Base-by-base conservation (phyloP, 164 flowering plant genomes). In the Tetrastigma voinierianum region DNA sequence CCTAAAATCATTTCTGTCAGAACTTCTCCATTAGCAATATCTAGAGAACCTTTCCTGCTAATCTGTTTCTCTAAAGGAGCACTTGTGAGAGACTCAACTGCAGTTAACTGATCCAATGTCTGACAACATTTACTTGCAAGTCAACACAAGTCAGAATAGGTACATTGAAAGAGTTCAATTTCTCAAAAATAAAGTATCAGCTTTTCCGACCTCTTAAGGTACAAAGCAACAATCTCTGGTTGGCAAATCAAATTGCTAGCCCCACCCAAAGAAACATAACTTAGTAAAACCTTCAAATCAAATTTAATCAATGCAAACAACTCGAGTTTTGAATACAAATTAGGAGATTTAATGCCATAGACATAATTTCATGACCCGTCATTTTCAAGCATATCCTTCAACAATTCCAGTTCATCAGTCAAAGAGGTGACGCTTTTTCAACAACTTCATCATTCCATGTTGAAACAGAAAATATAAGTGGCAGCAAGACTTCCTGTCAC, bases 401-500 rank as follows among this genome's bases (percentile, higher is more conserved):
- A 72, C 49, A 83, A 65, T 58, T 79, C 77, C 56, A 94, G 77
- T 87, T 94, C 98, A 57, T 85, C 87, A 61, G 72, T 74, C 57
- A 94, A 67, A 12, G 70, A 80, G n/a, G 65, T 49, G 25, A 86
- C 66, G 90, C 81, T 65, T 83, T 81, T 51, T 80, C 81, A 75
- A 89, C 91, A 76, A 94, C 83, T 64, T 82, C 95, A 69, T 71
- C 55, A 74, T 80, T 85, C 53, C 82, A 75, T 94, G 98, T 71
- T 90, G 97, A 72, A 94, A 90, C 78, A 94, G 81, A 90, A 94
- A 57, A 91, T 71, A 47, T 91, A 94, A 23, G 96, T 88, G 62
- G 93, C 96, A 70, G 96, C 95, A 59, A 84, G 74, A 79, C 90
- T 84, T 74, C 87, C 91, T 9, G 96, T 83, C 59, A 94, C 93